These are phyloP conservation scores for Eucalyptus grandis DNA, from an alignment of 345 rosid genomes.

Conservation along the genomic window DNA sequence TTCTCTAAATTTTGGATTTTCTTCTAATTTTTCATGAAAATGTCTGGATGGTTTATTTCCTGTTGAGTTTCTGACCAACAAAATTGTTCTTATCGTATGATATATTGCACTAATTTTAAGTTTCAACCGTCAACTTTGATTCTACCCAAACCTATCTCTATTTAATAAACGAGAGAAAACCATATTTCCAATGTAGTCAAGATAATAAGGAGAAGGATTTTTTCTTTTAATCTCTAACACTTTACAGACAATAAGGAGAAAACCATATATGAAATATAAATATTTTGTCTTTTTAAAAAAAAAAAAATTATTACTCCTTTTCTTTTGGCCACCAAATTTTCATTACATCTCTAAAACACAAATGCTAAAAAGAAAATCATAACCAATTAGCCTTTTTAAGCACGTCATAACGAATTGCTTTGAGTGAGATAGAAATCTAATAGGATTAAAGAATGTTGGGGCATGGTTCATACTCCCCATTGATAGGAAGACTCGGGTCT, in stretches of 20 bases:
- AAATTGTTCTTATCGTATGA: too few relatives aligned
- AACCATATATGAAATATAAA: too few relatives aligned
- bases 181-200: background rate
- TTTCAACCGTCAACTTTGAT: too few relatives aligned
- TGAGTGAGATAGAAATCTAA: background rate
- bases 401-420: background rate
- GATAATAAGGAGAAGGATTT: background rate
- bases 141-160: background rate
- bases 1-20: too few relatives aligned
- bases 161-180: too few relatives aligned
- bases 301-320: background rate
- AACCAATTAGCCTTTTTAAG: background rate
- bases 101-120: too few relatives aligned
- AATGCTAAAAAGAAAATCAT: background rate
- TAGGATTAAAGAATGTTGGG: background rate
- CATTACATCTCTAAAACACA: background rate
- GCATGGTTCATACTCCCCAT: background rate
- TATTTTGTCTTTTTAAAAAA: too few relatives aligned
- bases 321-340: background rate
- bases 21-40: too few relatives aligned
- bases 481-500: rapidly evolving
- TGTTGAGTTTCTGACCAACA: too few relatives aligned
- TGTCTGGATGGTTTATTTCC: too few relatives aligned
- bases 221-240: background rate
- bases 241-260: background rate